Percentiles rank a stretch among this genome's conserved stretches.
Evolutionary conservation across 2,329 filamentous ascomycete species (phyloP).

Genomic region (Aspergillus tubingensis): DNA sequence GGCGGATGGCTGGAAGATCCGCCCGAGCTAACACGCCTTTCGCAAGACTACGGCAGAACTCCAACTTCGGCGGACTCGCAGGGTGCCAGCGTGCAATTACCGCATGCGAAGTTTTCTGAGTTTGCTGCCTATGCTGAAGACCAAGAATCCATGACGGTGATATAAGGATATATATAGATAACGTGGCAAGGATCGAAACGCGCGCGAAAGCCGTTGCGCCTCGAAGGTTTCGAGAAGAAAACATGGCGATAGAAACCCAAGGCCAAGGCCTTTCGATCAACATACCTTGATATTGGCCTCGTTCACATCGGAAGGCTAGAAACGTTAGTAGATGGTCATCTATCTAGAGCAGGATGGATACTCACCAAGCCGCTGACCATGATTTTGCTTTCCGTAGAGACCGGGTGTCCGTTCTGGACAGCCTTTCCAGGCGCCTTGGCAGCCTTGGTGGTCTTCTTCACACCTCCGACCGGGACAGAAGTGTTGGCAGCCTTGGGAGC

Average conservation of each 20-base stretch:
- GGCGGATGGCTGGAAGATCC: constrained; percentile 51
- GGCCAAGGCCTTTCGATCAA: constrained; percentile 79
- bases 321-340: constrained; percentile 38
- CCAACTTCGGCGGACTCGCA: constrained; percentile 52
- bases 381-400: constrained; percentile 84
- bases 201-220: constrained; percentile 40
- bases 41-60: constrained; percentile 59
- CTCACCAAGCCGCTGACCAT: constrained; percentile 98
- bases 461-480: constrained; percentile 76
- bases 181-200: constrained; percentile 29
- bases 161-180: constrained; percentile 10
- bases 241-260: constrained; percentile 72
- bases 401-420: constrained; percentile 64
- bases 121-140: constrained; percentile 35
- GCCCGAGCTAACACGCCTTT: constrained; percentile 34
- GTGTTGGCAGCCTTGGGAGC: constrained; percentile 45
- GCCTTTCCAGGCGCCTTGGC: constrained; percentile 50
- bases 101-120: constrained; percentile 35
- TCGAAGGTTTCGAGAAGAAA: constrained; percentile 44
- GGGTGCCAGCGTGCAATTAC: constrained; percentile 29
- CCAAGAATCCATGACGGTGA: constrained; percentile 26
- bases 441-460: constrained; percentile 72
- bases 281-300: constrained; percentile 99
- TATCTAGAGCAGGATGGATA: constrained; percentile 37
- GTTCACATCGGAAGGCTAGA: constrained; percentile 89